Conservation (phyloP, 1,139 yeast species). For the Kodamaea ohmeri region DNA sequence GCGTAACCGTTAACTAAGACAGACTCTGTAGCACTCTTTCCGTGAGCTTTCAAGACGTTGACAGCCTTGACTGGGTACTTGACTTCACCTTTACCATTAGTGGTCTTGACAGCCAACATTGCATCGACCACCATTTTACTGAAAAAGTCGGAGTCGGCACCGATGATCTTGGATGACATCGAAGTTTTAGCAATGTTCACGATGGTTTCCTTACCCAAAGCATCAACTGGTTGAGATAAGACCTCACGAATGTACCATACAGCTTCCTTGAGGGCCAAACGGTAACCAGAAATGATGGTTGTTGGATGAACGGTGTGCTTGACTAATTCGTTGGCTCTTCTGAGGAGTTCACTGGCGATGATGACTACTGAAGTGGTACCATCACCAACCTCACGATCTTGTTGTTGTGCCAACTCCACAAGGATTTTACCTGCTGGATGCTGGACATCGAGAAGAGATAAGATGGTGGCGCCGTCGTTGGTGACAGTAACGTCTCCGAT, state of each 20-base stretch:
- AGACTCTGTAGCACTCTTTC: slow-evolving; percentile 87
- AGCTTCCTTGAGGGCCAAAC: slow-evolving; percentile 92
- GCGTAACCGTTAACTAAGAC: slow-evolving; percentile 91
- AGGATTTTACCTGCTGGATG: slow-evolving; percentile 98
- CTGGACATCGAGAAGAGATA: slow-evolving; percentile 88
- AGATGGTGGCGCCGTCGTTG: slow-evolving; percentile 97
- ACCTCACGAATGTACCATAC: slow-evolving; percentile 84
- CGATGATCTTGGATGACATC: slow-evolving; percentile 96
- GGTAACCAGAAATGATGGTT: slow-evolving; percentile 93
- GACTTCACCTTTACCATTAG: slow-evolving; percentile 80
- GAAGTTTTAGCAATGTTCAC: slow-evolving; percentile 93
- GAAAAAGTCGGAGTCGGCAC: slow-evolving; percentile 92
- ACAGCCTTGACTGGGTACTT: slow-evolving; percentile 98
- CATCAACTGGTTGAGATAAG: slow-evolving; percentile 74
- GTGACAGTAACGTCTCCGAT: slow-evolving; percentile 99
- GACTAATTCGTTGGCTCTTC: slow-evolving; percentile 92
- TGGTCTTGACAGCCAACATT: slow-evolving; percentile 90
- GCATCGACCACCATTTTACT: slow-evolving; percentile 92
- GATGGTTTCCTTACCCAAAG: slow-evolving; percentile 77
- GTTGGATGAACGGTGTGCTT: slow-evolving; percentile 95
- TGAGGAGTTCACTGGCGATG: slow-evolving; percentile 87
- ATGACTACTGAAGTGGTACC: slow-evolving; percentile 97
- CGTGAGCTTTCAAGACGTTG: slow-evolving; percentile 93
- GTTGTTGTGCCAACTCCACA: slow-evolving; percentile 97
- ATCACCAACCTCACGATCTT: slow-evolving; percentile 98